phyloP scores from a whole-genome alignment of 176 grass and related monocot species.

The Panicum miliaceum region DNA sequence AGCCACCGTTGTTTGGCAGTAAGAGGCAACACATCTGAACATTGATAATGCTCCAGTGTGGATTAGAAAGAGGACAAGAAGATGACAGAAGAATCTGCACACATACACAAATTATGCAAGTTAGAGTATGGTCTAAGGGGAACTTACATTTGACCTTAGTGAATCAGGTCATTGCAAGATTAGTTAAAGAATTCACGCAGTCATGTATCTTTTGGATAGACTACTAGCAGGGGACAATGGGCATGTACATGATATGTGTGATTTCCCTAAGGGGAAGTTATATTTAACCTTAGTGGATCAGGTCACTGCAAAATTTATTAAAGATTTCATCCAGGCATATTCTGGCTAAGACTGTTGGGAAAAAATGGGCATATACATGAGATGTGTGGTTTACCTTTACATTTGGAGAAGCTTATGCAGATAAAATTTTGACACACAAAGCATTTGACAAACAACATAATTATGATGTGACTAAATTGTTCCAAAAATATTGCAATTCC shows the following conservation, averaged over 20 bases:
- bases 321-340: not conserved
- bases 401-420: not conserved
- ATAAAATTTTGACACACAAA: not conserved
- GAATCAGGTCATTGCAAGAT: not conserved
- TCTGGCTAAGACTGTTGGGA: not conserved
- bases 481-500: constrained; percentile 9
- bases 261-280: not conserved
- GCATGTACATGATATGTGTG: no score
- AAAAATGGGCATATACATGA: not conserved
- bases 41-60: constrained; percentile 60
- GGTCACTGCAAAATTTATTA: constrained; percentile 2
- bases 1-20: constrained; percentile 54
- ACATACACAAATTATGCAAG: not conserved
- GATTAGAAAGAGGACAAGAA: constrained; percentile 63
- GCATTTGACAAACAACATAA: not conserved
- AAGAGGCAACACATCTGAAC: constrained; percentile 68
- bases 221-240: no score
- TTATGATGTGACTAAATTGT: not conserved
- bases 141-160: not conserved
- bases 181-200: not conserved
- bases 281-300: not conserved
- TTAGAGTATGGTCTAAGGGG: constrained; percentile 9
- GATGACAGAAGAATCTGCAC: constrained; percentile 66
- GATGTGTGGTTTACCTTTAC: not conserved
- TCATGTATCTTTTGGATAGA: not conserved